phyloP scores from a whole-genome alignment of 31 red algal species.

The Odonthalia washingtoniensis region DNA sequence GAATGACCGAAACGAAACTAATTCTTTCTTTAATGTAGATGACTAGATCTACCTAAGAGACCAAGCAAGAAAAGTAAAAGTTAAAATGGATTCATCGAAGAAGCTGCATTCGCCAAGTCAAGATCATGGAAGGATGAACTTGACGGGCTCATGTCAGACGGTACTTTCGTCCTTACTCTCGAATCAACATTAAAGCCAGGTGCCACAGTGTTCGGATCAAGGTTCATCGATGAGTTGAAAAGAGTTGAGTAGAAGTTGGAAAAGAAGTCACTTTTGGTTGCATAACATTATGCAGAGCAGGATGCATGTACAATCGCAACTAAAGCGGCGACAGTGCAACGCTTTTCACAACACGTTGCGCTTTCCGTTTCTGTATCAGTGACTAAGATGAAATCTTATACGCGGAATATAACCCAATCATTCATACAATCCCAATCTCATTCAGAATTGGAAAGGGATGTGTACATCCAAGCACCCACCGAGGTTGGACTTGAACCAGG shows the following conservation, averaged over 20 bases:
- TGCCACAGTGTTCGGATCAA: slow-evolving; percentile 2
- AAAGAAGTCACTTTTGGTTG: slow-evolving; percentile 21
- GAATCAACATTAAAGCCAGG: not conserved
- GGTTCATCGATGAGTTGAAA: slow-evolving; percentile 13
- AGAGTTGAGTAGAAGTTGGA: not conserved
- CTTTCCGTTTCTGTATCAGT: too few species aligned
- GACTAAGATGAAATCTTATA: too few species aligned
- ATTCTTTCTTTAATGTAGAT: not conserved
- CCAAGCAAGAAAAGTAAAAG: not conserved
- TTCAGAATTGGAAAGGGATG: too few species aligned
- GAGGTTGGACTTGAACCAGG: too few species aligned
- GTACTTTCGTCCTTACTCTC: slow-evolving; percentile 16
- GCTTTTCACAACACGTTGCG: too few species aligned
- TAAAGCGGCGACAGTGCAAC: not conserved
- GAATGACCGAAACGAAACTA: not conserved
- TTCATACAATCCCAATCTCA: too few species aligned
- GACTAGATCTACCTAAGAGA: not conserved
- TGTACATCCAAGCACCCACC: too few species aligned
- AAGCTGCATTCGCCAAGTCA: too few species aligned
- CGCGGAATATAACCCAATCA: too few species aligned
- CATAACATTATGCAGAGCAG: slow-evolving; percentile 12
- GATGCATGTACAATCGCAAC: not conserved
- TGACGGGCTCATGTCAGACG: not conserved
- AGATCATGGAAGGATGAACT: too few species aligned
- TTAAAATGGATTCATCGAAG: not conserved